Evolutionary conservation across 2,329 filamentous ascomycete genomes (phyloP), one percentile per base, ranked within the genome.

Genomic region (Penicillium frequentans): DNA sequence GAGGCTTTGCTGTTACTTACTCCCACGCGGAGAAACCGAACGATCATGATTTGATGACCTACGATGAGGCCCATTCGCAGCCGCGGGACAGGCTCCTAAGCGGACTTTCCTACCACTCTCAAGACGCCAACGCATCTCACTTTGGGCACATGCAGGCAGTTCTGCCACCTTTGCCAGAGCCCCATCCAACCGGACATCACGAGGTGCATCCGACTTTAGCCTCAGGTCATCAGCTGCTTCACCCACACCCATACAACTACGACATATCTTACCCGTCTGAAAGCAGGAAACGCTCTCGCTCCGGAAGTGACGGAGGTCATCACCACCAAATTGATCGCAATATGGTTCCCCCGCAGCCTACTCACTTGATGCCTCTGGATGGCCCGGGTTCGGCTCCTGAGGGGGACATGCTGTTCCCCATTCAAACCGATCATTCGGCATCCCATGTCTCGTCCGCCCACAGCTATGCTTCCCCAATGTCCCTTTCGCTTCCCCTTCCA

Each of bases 1-100:
- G 86, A 83, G 85, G 87, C 81, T 89, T 89, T 82, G 84, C 88
- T 84, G 86, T 90, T 83, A 85, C 88, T 75, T 90, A 89, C 80
- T 72, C 82, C 82, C 42, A 52, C 27, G 46, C 77, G 84, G 87
- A 80, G 78, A 85, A 78, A 82, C 82, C 76, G 82, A 85, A 87
- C 75, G 82, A 81, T 73, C 84, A 88, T 73, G 81, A 82, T 73
- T 80, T 84, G 72, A 84, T 88, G 73, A 77, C 82, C 67, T 90
- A 88, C 78, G 84, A 86, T 70, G 69, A 82, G 65, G 71, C 68
- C 49, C 73, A 75, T 48, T 67, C 71, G 47, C 70, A 78, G 70
- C 63, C 72, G 58, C 70, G 73, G 50, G 71, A 73, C 61, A 69
- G 68, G 56, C 68, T 71, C 54, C 65, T 69, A 60, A 60, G 67